Base-by-base conservation (phyloP, 345 rosid genomes). In the Salix viminalis region DNA sequence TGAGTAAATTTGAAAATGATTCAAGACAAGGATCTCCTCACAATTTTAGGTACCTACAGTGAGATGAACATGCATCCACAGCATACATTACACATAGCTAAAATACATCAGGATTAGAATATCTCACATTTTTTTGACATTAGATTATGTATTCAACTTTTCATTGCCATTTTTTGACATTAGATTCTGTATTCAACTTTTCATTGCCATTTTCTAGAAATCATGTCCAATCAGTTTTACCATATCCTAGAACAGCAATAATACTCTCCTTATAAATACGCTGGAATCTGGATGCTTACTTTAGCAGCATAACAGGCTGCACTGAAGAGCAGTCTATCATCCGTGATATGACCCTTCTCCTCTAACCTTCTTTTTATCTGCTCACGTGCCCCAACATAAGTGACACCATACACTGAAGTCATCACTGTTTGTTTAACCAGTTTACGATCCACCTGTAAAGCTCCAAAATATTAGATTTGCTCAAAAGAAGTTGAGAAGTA, bases 321-420 rank as follows among this genome's bases (percentile, higher is more conserved):
- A 75, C 90, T 39, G 80, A 90, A 93, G 41, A 92, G 84, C 83
- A 85, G 74, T 84, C 89, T 87, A 68, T 93, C 99, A 79, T 96
- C 97, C 28, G 91, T 88, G 79, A 96, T 89, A 71, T 79, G 90
- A 73, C 97, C 98, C 81, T 91, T 91, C 87, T 93, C 98, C 89
- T 90, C 90, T 80, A 96, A 87, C 84, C 98, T 90, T 86, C 87
- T 86, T 86, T 91, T 92, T 85, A 93, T 96, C 79, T 96, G 99
- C 75, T 96, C 98, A 69, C 99, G 97, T 48, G 99, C 99, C 42
- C 99, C 99, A 62, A 91, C 89, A 87, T 84, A 96, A 65, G 99
- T 96, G 71, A 96, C 99, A 77, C 98, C 99, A 91, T 96, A 96
- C 52, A 96, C 99, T 77, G 99, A 96, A 72, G 99, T 96, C 99